Conservation (phyloP, 2,329 filamentous ascomycete species). For the Phaeosphaeriaceae sp. region DNA sequence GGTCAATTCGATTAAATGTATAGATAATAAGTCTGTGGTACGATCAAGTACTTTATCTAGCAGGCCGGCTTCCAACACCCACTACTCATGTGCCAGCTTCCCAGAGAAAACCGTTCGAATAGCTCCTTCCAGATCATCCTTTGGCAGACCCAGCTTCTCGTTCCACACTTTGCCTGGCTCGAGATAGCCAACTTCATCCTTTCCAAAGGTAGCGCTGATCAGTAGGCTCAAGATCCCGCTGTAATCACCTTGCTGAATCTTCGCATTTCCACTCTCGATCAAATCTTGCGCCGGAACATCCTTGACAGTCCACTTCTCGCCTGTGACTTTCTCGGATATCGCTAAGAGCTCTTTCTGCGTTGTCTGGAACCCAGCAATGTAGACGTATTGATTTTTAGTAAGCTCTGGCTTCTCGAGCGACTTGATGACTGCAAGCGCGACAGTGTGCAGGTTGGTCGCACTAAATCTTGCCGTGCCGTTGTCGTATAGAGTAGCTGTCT, state of each 20-base stretch:
- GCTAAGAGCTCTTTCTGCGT: constrained; percentile 66
- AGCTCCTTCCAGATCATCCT: constrained; percentile 50
- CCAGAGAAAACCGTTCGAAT: constrained; percentile 37
- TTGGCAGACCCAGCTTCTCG: constrained; percentile 50
- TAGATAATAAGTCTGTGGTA: no score
- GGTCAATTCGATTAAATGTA: no score
- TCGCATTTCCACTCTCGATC: constrained; percentile 39
- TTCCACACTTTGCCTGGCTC: constrained; percentile 45
- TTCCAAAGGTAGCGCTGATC: constrained; percentile 20
- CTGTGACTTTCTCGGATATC: constrained; percentile 61
- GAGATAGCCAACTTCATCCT: constrained; percentile 33
- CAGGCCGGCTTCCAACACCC: background rate
- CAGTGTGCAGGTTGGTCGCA: constrained; percentile 59
- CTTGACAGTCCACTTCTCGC: constrained; percentile 60
- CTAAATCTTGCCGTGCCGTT: constrained; percentile 63
- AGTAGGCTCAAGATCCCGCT: constrained; percentile 32
- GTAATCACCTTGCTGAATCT: constrained; percentile 48
- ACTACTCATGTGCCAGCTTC: constrained; percentile 2
- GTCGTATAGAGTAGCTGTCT: constrained; percentile 64
- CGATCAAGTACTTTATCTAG: background rate
- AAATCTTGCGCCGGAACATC: constrained; percentile 44
- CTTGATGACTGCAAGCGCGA: constrained; percentile 62
- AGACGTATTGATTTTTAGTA: constrained; percentile 67
- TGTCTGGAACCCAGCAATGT: constrained; percentile 64
- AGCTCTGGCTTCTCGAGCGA: constrained; percentile 59